Evolutionary conservation across 1,284 basidiomycete genomes (phyloP).

Genomic region (Amylostereum areolatum): DNA sequence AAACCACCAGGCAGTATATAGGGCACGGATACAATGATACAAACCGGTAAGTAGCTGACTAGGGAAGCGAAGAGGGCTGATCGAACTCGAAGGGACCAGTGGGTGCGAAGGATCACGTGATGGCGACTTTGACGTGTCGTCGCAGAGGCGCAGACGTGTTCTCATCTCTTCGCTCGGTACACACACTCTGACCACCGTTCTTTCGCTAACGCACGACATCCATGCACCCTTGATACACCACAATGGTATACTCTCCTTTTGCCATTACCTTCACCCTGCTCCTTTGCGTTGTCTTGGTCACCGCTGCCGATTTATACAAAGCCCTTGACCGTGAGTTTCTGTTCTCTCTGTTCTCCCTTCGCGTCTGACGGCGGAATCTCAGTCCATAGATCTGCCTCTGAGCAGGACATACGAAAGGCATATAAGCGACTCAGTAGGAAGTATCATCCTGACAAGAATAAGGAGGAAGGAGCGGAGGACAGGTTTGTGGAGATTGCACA

Average conservation of each 20-base stretch:
- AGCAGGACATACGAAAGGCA: slow-evolving; percentile 84
- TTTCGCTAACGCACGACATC: not conserved
- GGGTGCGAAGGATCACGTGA: too few species aligned
- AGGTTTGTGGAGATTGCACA: slow-evolving; percentile 87
- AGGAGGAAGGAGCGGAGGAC: slow-evolving; percentile 73
- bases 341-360: not conserved
- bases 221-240: slow-evolving; percentile 5
- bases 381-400: slow-evolving; percentile 79
- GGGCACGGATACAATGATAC: too few species aligned
- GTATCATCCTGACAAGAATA: slow-evolving; percentile 93
- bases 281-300: slow-evolving; percentile 38
- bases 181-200: too few species aligned
- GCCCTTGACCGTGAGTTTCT: slow-evolving; percentile 59
- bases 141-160: too few species aligned
- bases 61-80: too few species aligned
- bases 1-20: too few species aligned
- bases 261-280: slow-evolving; percentile 32
- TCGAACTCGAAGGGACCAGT: too few species aligned
- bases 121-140: too few species aligned
- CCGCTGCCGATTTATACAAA: slow-evolving; percentile 72
- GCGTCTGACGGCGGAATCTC: not conserved
- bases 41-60: too few species aligned
- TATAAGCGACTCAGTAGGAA: slow-evolving; percentile 88
- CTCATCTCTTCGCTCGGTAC: too few species aligned
- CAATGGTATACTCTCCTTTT: slow-evolving; percentile 17